Conservation (phyloP, 192 early-diverging fungal species). For the Allomyces arbusculus region DNA sequence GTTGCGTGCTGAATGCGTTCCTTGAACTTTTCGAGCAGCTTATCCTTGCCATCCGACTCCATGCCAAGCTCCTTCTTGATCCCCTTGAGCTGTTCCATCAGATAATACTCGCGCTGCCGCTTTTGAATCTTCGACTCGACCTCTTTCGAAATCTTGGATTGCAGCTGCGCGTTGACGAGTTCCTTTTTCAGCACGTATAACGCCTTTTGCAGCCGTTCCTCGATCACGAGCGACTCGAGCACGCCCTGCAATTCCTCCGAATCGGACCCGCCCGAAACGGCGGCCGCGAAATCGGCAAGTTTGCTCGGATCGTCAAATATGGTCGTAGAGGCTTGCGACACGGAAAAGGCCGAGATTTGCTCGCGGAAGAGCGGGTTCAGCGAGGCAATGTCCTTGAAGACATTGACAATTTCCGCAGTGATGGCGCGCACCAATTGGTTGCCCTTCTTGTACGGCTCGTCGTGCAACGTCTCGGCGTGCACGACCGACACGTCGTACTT, state of each 20-base stretch:
- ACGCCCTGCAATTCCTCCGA: slow-evolving; percentile 81
- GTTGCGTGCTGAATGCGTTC: slow-evolving; percentile 58
- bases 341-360: slow-evolving; percentile 93
- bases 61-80: slow-evolving; percentile 98
- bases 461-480: slow-evolving; percentile 71
- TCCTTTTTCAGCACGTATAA: slow-evolving; percentile 92
- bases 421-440: slow-evolving; percentile 73
- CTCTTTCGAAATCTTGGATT: slow-evolving; percentile 92
- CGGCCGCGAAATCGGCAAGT: slow-evolving; percentile 92
- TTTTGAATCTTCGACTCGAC: slow-evolving; percentile 95
- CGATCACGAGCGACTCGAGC: slow-evolving; percentile 66
- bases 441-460: slow-evolving; percentile 67
- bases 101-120: slow-evolving; percentile 92
- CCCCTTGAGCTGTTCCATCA: slow-evolving; percentile 98
- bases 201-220: slow-evolving; percentile 79
- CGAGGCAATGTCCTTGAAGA: slow-evolving; percentile 87
- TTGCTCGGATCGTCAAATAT: slow-evolving; percentile 87
- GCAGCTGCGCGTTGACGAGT: slow-evolving; percentile 87
- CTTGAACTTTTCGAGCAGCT: slow-evolving; percentile 83
- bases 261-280: slow-evolving; percentile 71
- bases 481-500: slow-evolving; percentile 64
- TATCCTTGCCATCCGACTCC: slow-evolving; percentile 96
- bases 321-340: slow-evolving; percentile 84
- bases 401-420: slow-evolving; percentile 84
- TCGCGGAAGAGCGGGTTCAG: slow-evolving; percentile 91